Conservation (phyloP, 139 green algal species). For the Coelastrella sp. region DNA sequence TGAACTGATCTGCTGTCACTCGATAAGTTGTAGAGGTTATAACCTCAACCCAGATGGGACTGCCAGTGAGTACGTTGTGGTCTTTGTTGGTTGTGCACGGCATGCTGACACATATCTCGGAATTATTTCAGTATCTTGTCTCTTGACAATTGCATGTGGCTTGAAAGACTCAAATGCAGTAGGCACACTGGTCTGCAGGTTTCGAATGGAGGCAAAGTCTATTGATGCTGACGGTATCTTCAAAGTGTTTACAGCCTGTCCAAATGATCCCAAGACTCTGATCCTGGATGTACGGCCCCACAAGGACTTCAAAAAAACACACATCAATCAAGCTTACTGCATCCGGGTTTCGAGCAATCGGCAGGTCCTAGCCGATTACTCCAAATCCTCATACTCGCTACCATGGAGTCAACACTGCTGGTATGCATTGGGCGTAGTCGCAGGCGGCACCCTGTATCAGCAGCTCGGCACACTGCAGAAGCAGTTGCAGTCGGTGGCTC, state of each 20-base stretch:
- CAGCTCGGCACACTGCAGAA: background rate
- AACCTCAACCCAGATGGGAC: too few relatives aligned
- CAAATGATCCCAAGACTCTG: slow-evolving; percentile 59
- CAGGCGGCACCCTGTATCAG: background rate
- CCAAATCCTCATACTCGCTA: slow-evolving; percentile 37
- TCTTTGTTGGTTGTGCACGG: too few relatives aligned
- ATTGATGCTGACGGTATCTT: slow-evolving; percentile 65
- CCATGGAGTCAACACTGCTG: slow-evolving; percentile 44
- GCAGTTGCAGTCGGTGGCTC: background rate
- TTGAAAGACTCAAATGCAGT: too few relatives aligned
- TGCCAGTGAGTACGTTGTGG: too few relatives aligned
- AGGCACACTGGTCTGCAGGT: background rate
- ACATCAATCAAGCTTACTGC: slow-evolving; percentile 67
- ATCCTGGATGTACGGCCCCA: slow-evolving; percentile 68
- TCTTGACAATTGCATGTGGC: too few relatives aligned
- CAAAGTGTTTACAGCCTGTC: slow-evolving; percentile 68
- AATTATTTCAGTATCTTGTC: too few relatives aligned
- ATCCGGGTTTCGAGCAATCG: slow-evolving; percentile 66
- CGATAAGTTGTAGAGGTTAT: background rate
- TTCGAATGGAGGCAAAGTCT: slow-evolving; percentile 52
- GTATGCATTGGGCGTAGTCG: background rate
- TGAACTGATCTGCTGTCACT: background rate
- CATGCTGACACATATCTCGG: too few relatives aligned
- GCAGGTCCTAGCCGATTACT: slow-evolving; percentile 60
- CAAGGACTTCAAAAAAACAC: slow-evolving; percentile 68